Base-by-base conservation (phyloP, 306 rosid species). In the Rosa rugosa region DNA sequence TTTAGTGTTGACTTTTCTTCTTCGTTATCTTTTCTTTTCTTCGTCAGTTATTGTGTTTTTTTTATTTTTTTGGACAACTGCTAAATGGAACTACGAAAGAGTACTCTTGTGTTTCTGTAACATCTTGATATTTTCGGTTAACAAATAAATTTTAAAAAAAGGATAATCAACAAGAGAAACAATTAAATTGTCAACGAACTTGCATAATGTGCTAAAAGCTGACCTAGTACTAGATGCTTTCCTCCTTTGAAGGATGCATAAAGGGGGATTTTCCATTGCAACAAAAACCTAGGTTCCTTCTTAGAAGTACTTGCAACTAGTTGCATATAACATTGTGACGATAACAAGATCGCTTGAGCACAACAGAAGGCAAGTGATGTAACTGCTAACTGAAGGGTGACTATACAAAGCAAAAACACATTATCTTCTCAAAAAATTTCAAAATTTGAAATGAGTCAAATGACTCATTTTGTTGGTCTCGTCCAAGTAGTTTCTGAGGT, bases 401-500 rank as follows among this genome's bases (percentile, higher is more conserved):
- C 36, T 31, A 31, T 31, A 31, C 36, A 31, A 25, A 0, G 59
- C n/a, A 25, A 23, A 0, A 42, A 17, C 20, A 44, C 1, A 41
- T 5, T 1, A 18, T 5, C 23, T 73, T 51, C 38, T 38, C 6
- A 10, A 47, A 49, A 27, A 46, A 45, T 27, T 74, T 34, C 47
- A 46, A 65, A 40, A 16, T 41, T 69, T 8, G 72, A 23, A 34
- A 62, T 0, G 8, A 66, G 77, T 84, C 81, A 23, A 34, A 62
- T 0, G 8, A 66, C 79, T 84, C 81, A 90, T 79, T 85, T 84
- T 27, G 85, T 83, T 23, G 92, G 92, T 73, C 83, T 85, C 10
- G 83, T 88, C 99, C 99, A 95, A 22, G 91, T 81, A 6, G 99
- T 92, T 87, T 91, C 96, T 17, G 90, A 84, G 4, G 99, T 95